Conservation (phyloP, 441 rosid genomes). For the Pelargonium fulgidum region DNA sequence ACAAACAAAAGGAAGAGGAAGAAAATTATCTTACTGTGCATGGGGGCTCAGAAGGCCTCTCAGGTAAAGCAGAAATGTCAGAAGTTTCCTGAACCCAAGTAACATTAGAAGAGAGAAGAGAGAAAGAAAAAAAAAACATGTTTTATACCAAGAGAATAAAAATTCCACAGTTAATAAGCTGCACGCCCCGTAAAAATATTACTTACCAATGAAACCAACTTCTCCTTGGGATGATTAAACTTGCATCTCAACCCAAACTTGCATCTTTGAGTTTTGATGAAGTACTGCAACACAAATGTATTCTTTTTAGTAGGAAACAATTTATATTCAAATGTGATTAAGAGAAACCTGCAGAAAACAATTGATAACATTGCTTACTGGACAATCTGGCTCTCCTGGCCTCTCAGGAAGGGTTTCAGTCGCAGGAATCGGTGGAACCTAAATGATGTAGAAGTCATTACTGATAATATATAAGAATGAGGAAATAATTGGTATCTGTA, state of each 20-base stretch:
- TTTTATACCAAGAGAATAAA: background rate
- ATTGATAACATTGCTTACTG: slow-evolving; percentile 42
- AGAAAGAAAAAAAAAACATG: background rate
- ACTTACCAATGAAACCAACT: slow-evolving; percentile 41
- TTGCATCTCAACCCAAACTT: slow-evolving; percentile 83
- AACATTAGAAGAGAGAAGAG: slow-evolving; percentile 4
- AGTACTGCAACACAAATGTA: slow-evolving; percentile 48
- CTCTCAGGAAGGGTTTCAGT: slow-evolving; percentile 70
- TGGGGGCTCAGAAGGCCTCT: slow-evolving; percentile 71
- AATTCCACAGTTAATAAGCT: slow-evolving; percentile 10
- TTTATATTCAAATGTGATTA: slow-evolving; percentile 12
- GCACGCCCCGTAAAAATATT: slow-evolving; percentile 16
- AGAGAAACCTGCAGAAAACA: slow-evolving; percentile 14
- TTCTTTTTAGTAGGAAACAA: slow-evolving; percentile 12
- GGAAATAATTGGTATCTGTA: background rate
- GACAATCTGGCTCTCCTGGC: slow-evolving; percentile 90
- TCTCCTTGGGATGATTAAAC: slow-evolving; percentile 83
- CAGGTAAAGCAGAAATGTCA: slow-evolving; percentile 50
- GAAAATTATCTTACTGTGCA: slow-evolving; percentile 63
- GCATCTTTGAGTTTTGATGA: slow-evolving; percentile 84
- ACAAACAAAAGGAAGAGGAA: slow-evolving; percentile 8
- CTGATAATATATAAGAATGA: slow-evolving; percentile 1
- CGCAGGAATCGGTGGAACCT: slow-evolving; percentile 53
- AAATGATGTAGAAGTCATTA: slow-evolving; percentile 22
- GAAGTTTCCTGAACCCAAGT: slow-evolving; percentile 43